Percentiles rank a stretch among this genome's conserved stretches.
These are phyloP conservation scores for Thermothelomyces thermophilus DNA, from an alignment of 2,329 filamentous ascomycete genomes.

Conservation along the genomic window DNA sequence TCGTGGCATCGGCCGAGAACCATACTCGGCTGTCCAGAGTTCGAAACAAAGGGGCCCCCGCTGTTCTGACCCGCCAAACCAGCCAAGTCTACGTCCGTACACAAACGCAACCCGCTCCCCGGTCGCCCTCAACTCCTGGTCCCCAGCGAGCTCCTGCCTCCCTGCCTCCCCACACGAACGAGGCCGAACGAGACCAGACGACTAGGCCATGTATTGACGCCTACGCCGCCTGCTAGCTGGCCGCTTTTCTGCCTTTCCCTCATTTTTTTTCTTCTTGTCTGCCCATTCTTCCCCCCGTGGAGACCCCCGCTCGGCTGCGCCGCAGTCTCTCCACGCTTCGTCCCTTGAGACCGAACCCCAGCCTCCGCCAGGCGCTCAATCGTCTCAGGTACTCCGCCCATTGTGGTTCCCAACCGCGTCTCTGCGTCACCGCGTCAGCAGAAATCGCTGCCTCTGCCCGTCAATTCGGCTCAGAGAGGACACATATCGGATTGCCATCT, in stretches of 20 bases:
- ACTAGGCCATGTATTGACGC: constrained; percentile 22
- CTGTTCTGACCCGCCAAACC: constrained; percentile 8
- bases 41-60: constrained; percentile 18
- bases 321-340: constrained; percentile 16
- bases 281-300: constrained; percentile 10
- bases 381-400: constrained; percentile 6
- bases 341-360: constrained; percentile 10
- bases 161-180: neutral
- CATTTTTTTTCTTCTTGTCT: constrained; percentile 10
- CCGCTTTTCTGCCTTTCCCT: constrained; percentile 7
- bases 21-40: constrained; percentile 13
- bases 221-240: constrained; percentile 16
- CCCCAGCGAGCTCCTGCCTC: neutral
- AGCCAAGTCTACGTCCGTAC: constrained; percentile 9
- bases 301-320: constrained; percentile 18
- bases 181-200: neutral
- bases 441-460: neutral
- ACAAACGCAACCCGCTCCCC: neutral
- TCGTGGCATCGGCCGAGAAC: constrained; percentile 6
- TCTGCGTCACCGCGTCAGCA: neutral
- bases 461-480: neutral
- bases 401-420: constrained; percentile 2
- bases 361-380: constrained; percentile 9
- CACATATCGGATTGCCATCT: neutral
- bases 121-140: constrained; percentile 1